Conservation (phyloP, 805 yeast species). For the Nakazawaea wickerhamii region DNA sequence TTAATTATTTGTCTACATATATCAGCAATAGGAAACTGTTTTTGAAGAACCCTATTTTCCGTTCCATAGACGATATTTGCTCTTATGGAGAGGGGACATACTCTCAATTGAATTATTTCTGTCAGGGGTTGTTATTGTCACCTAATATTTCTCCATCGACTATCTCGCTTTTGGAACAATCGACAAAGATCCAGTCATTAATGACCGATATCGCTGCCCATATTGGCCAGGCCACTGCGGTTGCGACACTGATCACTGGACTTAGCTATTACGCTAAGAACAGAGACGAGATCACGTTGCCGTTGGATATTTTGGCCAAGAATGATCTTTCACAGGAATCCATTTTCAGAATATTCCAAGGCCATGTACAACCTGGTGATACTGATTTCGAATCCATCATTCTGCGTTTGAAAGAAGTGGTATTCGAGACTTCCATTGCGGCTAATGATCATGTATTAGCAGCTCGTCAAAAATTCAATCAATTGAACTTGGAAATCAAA, state of each 20-base stretch:
- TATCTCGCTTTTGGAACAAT: conserved; percentile 39
- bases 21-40: conserved; percentile 54
- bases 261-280: conserved; percentile 48
- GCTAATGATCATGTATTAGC: conserved; percentile 79
- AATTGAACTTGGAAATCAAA: conserved; percentile 32
- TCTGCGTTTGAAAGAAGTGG: conserved; percentile 45
- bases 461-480: conserved; percentile 50
- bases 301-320: conserved; percentile 52
- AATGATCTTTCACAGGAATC: conserved; percentile 59
- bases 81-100: conserved; percentile 76
- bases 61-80: conserved; percentile 52
- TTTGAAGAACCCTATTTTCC: conserved; percentile 40
- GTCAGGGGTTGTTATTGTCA: conserved; percentile 55
- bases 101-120: conserved; percentile 66
- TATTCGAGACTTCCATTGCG: conserved; percentile 63
- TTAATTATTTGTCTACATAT: conserved; percentile 51
- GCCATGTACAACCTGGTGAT: conserved; percentile 30
- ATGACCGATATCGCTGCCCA: conserved; percentile 68
- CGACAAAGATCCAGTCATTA: conserved; percentile 35
- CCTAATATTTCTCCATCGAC: conserved; percentile 54
- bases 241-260: conserved; percentile 60
- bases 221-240: conserved; percentile 75
- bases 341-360: conserved; percentile 42
- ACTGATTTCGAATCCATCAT: conserved; percentile 23
- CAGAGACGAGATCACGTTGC: conserved; percentile 51